Conservation (phyloP, 208 protist species). For the Trypanosoma rangeli region DNA sequence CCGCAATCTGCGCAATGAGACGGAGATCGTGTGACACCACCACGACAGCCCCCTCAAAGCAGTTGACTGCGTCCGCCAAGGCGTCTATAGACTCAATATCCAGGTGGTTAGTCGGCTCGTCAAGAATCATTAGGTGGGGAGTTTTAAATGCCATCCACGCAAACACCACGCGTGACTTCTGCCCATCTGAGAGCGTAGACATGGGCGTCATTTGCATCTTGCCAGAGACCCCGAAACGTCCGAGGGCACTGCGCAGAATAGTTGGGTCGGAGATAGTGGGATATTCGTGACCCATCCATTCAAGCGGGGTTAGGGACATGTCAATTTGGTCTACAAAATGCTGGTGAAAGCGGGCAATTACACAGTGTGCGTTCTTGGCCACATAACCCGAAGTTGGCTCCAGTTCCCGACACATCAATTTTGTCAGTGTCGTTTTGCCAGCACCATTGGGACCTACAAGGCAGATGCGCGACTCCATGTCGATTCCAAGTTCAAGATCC, state of each 20-base stretch:
- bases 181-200: slow-evolving; percentile 94
- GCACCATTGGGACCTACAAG: slow-evolving; percentile 97
- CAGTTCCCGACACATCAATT: slow-evolving; percentile 94
- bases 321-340: slow-evolving; percentile 97
- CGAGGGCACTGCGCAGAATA: slow-evolving; percentile 92
- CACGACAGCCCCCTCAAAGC: slow-evolving; percentile 94
- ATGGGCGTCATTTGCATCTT: slow-evolving; percentile 92
- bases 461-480: slow-evolving; percentile 95
- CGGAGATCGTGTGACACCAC: slow-evolving; percentile 97
- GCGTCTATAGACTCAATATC: slow-evolving; percentile 98
- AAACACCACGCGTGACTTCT: slow-evolving; percentile 97
- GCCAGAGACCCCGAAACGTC: slow-evolving; percentile 93
- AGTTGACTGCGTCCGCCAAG: slow-evolving; percentile 91
- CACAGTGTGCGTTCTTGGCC: slow-evolving; percentile 91
- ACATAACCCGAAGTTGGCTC: slow-evolving; percentile 89
- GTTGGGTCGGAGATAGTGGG: slow-evolving; percentile 81
- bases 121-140: slow-evolving; percentile 97
- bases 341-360: slow-evolving; percentile 96
- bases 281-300: slow-evolving; percentile 95
- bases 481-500: slow-evolving; percentile 93
- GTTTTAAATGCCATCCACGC: slow-evolving; percentile 91
- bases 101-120: slow-evolving; percentile 98
- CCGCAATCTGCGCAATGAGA: slow-evolving; percentile 93
- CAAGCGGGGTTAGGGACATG: slow-evolving; percentile 89
- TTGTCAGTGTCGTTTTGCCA: slow-evolving; percentile 97